These are phyloP conservation scores for Metschnikowia lochheadii DNA, from an alignment of 805 yeast species.

Conservation along the genomic window DNA sequence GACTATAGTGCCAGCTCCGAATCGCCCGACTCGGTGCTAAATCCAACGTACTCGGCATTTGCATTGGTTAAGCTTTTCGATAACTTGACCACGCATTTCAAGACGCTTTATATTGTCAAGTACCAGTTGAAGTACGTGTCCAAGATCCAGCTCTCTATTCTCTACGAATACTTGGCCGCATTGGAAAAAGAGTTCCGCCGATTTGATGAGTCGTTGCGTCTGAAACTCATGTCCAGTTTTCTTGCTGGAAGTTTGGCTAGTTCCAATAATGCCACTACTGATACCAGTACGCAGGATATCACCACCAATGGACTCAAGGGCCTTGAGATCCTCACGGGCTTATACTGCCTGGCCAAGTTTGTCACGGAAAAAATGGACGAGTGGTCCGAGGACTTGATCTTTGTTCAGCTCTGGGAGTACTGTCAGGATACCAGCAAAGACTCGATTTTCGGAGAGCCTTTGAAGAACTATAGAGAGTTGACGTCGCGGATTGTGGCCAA, in stretches of 20 bases:
- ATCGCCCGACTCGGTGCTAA: slow-evolving; percentile 14
- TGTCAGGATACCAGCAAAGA: slow-evolving; percentile 20
- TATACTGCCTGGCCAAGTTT: slow-evolving; percentile 35
- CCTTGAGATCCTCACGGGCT: slow-evolving; percentile 26
- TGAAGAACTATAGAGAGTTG: slow-evolving; percentile 23
- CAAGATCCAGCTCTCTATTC: slow-evolving; percentile 52
- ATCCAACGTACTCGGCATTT: slow-evolving; percentile 61
- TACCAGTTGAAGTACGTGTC: slow-evolving; percentile 52
- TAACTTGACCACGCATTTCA: slow-evolving; percentile 52
- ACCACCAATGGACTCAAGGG: slow-evolving; percentile 56
- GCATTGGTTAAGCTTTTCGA: slow-evolving; percentile 55
- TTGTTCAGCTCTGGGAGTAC: slow-evolving; percentile 37
- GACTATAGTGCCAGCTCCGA: slow-evolving; percentile 36
- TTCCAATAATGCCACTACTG: slow-evolving; percentile 3
- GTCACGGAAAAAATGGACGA: slow-evolving; percentile 26
- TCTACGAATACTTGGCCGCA: slow-evolving; percentile 46
- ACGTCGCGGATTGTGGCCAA: slow-evolving; percentile 18
- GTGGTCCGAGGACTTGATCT: slow-evolving; percentile 38
- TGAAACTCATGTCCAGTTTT: slow-evolving; percentile 29
- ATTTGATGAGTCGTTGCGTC: slow-evolving; percentile 36
- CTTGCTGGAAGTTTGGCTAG: slow-evolving; percentile 26
- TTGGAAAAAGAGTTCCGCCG: slow-evolving; percentile 34
- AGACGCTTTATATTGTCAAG: slow-evolving; percentile 45
- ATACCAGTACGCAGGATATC: slow-evolving; percentile 79
- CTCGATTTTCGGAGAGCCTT: slow-evolving; percentile 29